Percentiles rank a stretch among this genome's conserved stretches.
Conservation (phyloP, 345 rosid species). For the Trapa incisa region DNA sequence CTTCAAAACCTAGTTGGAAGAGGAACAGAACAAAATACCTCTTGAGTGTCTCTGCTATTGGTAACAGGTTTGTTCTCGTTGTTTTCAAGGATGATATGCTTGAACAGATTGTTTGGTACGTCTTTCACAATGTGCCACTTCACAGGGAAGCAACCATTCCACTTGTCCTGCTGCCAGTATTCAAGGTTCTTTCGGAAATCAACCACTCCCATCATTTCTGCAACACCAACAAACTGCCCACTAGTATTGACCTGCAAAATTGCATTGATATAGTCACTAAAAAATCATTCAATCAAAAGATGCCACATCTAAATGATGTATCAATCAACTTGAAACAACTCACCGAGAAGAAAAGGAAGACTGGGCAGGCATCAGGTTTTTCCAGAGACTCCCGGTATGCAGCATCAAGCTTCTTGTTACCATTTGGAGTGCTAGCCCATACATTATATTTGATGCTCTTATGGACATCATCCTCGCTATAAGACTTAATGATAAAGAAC, state of each 20-base stretch:
- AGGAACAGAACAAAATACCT: not conserved
- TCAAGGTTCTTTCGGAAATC: conserved; percentile 71
- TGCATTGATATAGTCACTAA: not conserved
- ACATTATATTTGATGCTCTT: conserved; percentile 80
- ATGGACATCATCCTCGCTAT: conserved; percentile 86
- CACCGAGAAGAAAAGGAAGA: conserved; percentile 75
- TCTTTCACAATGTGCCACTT: conserved; percentile 94
- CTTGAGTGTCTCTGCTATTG: conserved; percentile 69
- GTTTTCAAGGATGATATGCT: conserved; percentile 83
- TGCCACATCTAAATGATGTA: not conserved
- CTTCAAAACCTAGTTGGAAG: not conserved
- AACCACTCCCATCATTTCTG: conserved; percentile 85
- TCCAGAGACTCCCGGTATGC: conserved; percentile 63
- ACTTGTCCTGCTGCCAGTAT: conserved; percentile 95
- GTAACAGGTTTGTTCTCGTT: conserved; percentile 95
- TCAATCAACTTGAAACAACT: not conserved
- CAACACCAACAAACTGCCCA: conserved; percentile 92
- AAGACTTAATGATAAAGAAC: conserved; percentile 79
- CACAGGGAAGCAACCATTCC: conserved; percentile 89
- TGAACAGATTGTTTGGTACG: conserved; percentile 79
- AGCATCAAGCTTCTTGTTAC: conserved; percentile 75
- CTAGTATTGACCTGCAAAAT: conserved; percentile 72
- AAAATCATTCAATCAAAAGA: not conserved
- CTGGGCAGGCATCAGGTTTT: conserved; percentile 36
- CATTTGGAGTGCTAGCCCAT: conserved; percentile 83